Evolutionary conservation across 345 rosid genomes (phyloP), one percentile per base, ranked within the genome.

Genomic region (Rhodamnia rubescens): DNA sequence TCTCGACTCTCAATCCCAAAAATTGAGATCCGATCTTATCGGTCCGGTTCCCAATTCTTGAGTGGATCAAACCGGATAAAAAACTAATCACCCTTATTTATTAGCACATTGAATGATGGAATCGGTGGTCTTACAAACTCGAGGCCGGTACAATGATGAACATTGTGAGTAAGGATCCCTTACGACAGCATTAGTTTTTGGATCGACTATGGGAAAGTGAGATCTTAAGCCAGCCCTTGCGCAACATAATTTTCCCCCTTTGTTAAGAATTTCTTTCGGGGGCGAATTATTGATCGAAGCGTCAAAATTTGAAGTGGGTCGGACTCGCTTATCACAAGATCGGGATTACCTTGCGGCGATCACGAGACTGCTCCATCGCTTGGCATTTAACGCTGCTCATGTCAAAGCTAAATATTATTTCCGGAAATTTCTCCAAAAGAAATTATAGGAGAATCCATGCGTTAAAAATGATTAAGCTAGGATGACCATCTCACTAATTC

Each of bases 151-250:
- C 64, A 58, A 58, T 26, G 15, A 26, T 57, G 5, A 57, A 26
- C 27, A 56, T 56, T 5, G 0, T 56, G 16, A 26, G 64, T 11
- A 5, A 7, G 3, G 16, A 26, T 57, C 7, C 0, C 12, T 57
- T 57, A 26, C 5, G 5, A 6, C 26, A 0, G 0, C 7, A n/a
- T n/a, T 0, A 1, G 7, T 58, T 26, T 58, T 58, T 58, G 16
- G 2, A 5, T 58, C 0, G 18, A 58, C 27, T 1, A 0, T n/a
- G 32, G 0, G 18, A 58, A 58, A n/a, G 1, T n/a, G 32, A 58
- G 32, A n/a, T 58, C 8, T n/a, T 58, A 58, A 1, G 27, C 7
- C 4, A 0, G 1, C 1, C 0, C 16, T 58, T 12, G 1, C 1
- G 0, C 32, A n/a, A 12, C 26, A 58, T 58, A 26, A 58, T 58